These are phyloP conservation scores for Cucumis cinereus DNA, from an alignment of 306 rosid genomes.

Conservation along the genomic window DNA sequence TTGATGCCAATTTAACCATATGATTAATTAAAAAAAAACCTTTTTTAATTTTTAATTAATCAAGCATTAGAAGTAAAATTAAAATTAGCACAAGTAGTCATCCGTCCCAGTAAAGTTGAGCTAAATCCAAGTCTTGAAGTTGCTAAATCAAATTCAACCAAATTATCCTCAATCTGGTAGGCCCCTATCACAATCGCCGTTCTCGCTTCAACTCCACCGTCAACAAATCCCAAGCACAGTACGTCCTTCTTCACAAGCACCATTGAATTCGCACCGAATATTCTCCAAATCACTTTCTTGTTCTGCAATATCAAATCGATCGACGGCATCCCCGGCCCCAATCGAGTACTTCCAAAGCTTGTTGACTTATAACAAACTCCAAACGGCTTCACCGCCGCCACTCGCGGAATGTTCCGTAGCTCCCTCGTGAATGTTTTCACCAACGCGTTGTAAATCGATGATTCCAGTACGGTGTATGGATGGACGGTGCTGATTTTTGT, in stretches of 20 bases:
- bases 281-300: conserved; percentile 25
- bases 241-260: conserved; percentile 21
- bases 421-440: conserved; percentile 21
- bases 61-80: conserved; percentile 34
- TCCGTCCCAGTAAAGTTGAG: conserved; percentile 17
- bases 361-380: conserved; percentile 27
- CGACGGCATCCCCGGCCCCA: conserved; percentile 31
- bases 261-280: conserved; percentile 52
- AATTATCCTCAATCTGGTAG: conserved; percentile 38
- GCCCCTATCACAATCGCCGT: conserved; percentile 50
- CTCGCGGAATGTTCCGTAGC: conserved; percentile 6
- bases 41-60: neutral
- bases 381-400: conserved; percentile 36
- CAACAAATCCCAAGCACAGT: conserved; percentile 45
- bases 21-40: too few relatives aligned
- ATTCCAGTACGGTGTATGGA: conserved; percentile 41
- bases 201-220: conserved; percentile 29
- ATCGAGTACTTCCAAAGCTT: conserved; percentile 10
- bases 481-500: conserved; percentile 49
- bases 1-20: too few relatives aligned
- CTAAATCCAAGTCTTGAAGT: conserved; percentile 42
- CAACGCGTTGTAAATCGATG: conserved; percentile 34
- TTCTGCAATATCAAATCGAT: conserved; percentile 41
- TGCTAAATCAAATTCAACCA: conserved; percentile 40
- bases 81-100: conserved; percentile 39